phyloP scores from a whole-genome alignment of 2,329 filamentous ascomycete species.

The Fusarium hostae region DNA sequence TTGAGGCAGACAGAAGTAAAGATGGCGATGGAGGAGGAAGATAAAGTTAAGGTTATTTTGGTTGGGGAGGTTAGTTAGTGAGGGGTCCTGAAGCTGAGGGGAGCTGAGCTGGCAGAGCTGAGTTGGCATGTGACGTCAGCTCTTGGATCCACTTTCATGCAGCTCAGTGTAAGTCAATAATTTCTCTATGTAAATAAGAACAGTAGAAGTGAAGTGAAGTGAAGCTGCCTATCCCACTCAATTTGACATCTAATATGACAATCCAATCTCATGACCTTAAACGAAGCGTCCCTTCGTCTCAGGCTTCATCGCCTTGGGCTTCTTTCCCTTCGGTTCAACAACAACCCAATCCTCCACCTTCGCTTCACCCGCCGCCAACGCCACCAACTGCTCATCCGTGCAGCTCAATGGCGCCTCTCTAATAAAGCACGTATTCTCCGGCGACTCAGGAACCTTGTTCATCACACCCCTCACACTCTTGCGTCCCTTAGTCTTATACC shows the following conservation, averaged over 20 bases:
- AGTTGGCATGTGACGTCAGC: slow-evolving; percentile 31
- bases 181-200: not conserved
- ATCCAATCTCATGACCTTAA: not conserved
- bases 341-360: slow-evolving; percentile 34
- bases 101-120: slow-evolving; percentile 19
- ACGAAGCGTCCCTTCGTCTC: not conserved
- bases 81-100: not conserved
- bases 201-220: not conserved
- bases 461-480: slow-evolving; percentile 62
- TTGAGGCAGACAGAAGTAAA: not conserved
- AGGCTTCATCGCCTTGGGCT: not conserved
- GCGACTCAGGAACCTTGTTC: slow-evolving; percentile 58
- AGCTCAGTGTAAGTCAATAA: not conserved
- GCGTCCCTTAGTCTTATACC: slow-evolving; percentile 53
- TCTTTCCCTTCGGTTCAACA: slow-evolving; percentile 18
- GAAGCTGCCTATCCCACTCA: not conserved
- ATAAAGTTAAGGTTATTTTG: slow-evolving; percentile 16
- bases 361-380: slow-evolving; percentile 33
- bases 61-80: not conserved
- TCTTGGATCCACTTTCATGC: slow-evolving; percentile 7
- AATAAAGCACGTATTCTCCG: slow-evolving; percentile 67
- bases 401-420: slow-evolving; percentile 58
- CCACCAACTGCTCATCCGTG: slow-evolving; percentile 34
- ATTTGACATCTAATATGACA: not conserved
- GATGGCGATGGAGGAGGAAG: not conserved